These are phyloP conservation scores for Mollisiaceae sp. DNA, from an alignment of 2,329 filamentous ascomycete genomes.

Conservation along the genomic window DNA sequence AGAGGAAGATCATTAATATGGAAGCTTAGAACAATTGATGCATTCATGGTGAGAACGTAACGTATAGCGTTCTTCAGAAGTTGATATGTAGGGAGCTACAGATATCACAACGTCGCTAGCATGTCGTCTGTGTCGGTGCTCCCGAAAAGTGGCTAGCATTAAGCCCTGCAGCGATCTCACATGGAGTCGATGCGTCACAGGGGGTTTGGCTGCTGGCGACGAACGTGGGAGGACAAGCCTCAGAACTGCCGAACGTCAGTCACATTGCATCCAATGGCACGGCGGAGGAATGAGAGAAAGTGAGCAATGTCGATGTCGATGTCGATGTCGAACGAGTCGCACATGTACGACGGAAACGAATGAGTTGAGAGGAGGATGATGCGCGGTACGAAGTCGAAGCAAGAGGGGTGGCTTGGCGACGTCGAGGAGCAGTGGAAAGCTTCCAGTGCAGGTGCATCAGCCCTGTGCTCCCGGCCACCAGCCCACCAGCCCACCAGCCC, in stretches of 20 bases:
- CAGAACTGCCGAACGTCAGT: conserved; percentile 2
- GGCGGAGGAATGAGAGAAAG: background rate
- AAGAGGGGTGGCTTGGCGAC: background rate
- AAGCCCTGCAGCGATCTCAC: conserved; percentile 16
- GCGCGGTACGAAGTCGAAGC: too few species aligned
- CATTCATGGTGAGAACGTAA: conserved; percentile 5
- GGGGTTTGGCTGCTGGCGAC: background rate
- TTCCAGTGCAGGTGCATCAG: background rate
- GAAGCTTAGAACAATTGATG: background rate
- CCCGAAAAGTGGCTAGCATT: conserved; percentile 24
- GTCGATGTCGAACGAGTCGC: background rate
- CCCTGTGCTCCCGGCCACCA: background rate
- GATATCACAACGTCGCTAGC: conserved; percentile 19
- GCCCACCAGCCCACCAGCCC: too few species aligned
- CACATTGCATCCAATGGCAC: background rate
- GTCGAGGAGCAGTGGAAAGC: background rate
- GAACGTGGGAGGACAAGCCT: conserved; percentile 8
- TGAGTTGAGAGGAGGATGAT: background rate
- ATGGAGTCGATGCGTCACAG: conserved; percentile 2
- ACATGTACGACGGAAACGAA: background rate
- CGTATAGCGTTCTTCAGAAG: conserved; percentile 5
- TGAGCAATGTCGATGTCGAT: background rate
- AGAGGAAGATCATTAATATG: background rate
- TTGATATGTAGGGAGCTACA: conserved; percentile 18
- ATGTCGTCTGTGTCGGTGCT: conserved; percentile 28